These are phyloP conservation scores for Apiospora arundinis DNA, from an alignment of 2,329 filamentous ascomycete species.

Conservation along the genomic window DNA sequence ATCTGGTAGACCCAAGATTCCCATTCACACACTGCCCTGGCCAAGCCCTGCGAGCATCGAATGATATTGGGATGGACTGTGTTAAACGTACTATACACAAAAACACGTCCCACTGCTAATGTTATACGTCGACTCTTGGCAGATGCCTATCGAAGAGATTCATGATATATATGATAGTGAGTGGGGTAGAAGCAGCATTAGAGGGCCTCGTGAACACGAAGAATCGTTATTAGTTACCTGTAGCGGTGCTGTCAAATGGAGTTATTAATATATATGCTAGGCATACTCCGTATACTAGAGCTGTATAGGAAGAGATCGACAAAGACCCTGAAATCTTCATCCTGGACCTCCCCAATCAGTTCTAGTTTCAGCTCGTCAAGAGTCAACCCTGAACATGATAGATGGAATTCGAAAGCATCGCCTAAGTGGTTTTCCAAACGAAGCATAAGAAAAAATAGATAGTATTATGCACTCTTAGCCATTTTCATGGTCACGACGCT, in stretches of 20 bases:
- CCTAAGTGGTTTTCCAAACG: not conserved
- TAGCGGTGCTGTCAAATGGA: not conserved
- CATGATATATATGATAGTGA: not conserved
- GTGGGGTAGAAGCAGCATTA: not conserved
- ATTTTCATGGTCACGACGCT: conserved; percentile 32
- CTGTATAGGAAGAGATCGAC: not conserved
- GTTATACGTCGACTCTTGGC: not conserved
- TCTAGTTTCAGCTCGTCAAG: no score
- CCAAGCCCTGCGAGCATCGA: not conserved
- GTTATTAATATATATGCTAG: not conserved
- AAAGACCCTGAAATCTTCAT: not conserved
- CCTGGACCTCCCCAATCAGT: no score
- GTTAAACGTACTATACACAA: not conserved
- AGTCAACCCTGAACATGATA: not conserved
- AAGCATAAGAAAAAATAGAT: no score
- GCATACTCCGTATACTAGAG: not conserved
- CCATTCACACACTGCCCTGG: not conserved
- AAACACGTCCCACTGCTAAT: not conserved
- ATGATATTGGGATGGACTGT: not conserved
- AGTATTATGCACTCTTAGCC: conserved; percentile 8
- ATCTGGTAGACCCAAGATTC: conserved; percentile 12
- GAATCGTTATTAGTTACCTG: not conserved
- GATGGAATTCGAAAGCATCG: not conserved
- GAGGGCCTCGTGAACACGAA: not conserved
- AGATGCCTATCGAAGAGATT: not conserved